These are phyloP conservation scores for Talaromyces borbonicus DNA, from an alignment of 495 filamentous ascomycete genomes.

Conservation along the genomic window DNA sequence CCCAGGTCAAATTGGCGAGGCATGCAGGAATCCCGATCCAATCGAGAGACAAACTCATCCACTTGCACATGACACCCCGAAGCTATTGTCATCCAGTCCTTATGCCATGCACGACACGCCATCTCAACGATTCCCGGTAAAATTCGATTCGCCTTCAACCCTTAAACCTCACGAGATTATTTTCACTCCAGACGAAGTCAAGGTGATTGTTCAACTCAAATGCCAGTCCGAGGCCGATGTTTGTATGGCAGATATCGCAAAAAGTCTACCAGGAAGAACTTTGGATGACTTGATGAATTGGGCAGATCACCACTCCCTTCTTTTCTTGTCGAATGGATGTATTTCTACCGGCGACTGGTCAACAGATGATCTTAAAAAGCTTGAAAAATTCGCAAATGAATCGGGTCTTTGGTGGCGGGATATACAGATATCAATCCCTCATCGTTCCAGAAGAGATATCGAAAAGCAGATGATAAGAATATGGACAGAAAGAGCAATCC, in stretches of 20 bases:
- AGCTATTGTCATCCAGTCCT: constrained; percentile 2
- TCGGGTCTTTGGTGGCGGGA: constrained; percentile 24
- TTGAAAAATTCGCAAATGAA: constrained; percentile 20
- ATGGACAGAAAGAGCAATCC: constrained; percentile 24
- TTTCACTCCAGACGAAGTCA: constrained; percentile 28
- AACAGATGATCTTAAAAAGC: constrained; percentile 17
- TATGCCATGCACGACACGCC: background rate
- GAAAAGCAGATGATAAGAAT: constrained; percentile 31
- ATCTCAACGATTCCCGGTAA: background rate
- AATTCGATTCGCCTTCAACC: constrained; percentile 6
- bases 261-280: constrained; percentile 20
- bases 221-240: constrained; percentile 12
- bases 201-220: constrained; percentile 17
- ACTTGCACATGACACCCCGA: background rate
- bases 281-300: constrained; percentile 22
- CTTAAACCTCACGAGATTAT: constrained; percentile 13
- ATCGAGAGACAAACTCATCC: background rate
- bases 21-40: background rate
- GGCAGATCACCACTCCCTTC: constrained; percentile 21
- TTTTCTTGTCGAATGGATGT: constrained; percentile 13
- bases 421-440: constrained; percentile 20
- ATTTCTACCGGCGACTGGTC: constrained; percentile 18
- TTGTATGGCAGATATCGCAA: constrained; percentile 24
- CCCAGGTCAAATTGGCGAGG: background rate
- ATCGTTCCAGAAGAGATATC: constrained; percentile 24